phyloP scores from a whole-genome alignment of 495 filamentous ascomycete species.

The Lepraria neglecta region DNA sequence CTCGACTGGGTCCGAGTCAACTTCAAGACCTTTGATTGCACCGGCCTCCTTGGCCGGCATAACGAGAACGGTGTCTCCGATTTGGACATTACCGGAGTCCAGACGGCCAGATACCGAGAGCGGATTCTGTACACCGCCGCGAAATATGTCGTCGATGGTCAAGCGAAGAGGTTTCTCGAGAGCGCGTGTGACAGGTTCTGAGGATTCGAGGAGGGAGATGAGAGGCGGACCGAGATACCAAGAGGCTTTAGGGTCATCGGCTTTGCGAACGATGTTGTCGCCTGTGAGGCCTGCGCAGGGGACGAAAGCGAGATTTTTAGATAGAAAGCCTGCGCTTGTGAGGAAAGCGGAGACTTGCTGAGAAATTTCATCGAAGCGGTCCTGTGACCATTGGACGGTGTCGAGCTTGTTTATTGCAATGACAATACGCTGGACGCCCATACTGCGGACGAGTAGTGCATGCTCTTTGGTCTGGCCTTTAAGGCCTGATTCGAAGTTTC shows the following conservation, averaged over 20 bases:
- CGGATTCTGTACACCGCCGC: constrained; percentile 64
- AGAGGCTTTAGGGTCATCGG: constrained; percentile 47
- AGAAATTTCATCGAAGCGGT: constrained; percentile 76
- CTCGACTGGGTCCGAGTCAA: constrained; percentile 63
- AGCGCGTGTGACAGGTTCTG: constrained; percentile 62
- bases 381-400: constrained; percentile 68
- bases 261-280: constrained; percentile 68
- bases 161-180: constrained; percentile 76
- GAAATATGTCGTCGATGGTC: constrained; percentile 77
- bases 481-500: constrained; percentile 87
- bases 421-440: constrained; percentile 81
- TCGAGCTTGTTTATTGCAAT: constrained; percentile 96
- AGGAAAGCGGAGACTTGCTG: constrained; percentile 80
- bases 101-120: constrained; percentile 81
- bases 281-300: constrained; percentile 85
- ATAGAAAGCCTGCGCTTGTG: constrained; percentile 68
- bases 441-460: constrained; percentile 78
- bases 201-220: constrained; percentile 74
- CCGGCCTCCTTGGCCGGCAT: constrained; percentile 78
- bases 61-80: constrained; percentile 70
- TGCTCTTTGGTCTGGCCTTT: constrained; percentile 95
- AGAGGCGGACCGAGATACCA: constrained; percentile 83
- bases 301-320: constrained; percentile 74
- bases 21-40: constrained; percentile 67
- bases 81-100: constrained; percentile 74